Percentiles rank a stretch among this genome's conserved stretches.
phyloP scores from a whole-genome alignment of 164 flowering plant species.

The Stephania cephalantha region DNA sequence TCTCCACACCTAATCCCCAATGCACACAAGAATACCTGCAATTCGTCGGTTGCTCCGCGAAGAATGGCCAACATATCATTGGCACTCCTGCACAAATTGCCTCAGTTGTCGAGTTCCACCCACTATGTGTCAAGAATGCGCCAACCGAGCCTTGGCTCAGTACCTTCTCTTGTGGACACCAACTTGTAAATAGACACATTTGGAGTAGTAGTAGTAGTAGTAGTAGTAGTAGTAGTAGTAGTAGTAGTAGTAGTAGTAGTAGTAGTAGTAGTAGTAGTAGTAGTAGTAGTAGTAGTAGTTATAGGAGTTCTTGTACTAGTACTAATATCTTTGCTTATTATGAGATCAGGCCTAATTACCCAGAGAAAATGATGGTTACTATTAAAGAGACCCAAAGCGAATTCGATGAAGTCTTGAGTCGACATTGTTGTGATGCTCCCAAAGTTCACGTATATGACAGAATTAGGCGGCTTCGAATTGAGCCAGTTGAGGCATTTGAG shows the following conservation, averaged over 20 bases:
- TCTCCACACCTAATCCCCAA: slow-evolving; percentile 33
- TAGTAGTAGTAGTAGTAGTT: too few relatives aligned
- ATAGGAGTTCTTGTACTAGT: too few relatives aligned
- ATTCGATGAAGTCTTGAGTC: slow-evolving; percentile 16
- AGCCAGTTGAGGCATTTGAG: slow-evolving; percentile 21
- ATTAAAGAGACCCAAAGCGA: slow-evolving; percentile 28
- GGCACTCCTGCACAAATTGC: slow-evolving; percentile 30
- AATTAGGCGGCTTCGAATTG: slow-evolving; percentile 5
- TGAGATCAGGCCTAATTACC: slow-evolving; percentile 24
- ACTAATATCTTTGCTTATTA: slow-evolving; percentile 8
- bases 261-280: too few relatives aligned
- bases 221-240: too few relatives aligned
- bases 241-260: too few relatives aligned
- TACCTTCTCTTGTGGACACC: slow-evolving; percentile 35
- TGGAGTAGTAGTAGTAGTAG: too few relatives aligned
- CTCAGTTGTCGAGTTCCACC: slow-evolving; percentile 20
- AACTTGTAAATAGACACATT: slow-evolving; percentile 16
- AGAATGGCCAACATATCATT: slow-evolving; percentile 34
- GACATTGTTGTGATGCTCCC: slow-evolving; percentile 25
- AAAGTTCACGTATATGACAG: slow-evolving; percentile 18
- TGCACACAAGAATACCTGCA: slow-evolving; percentile 23
- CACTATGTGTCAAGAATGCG: slow-evolving; percentile 32
- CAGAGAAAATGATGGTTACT: slow-evolving; percentile 20
- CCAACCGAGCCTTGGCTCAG: slow-evolving; percentile 27
- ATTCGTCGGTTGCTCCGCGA: slow-evolving; percentile 36